Conservation (phyloP, 495 filamentous ascomycete species). For the Trichocladium uniseriatum region DNA sequence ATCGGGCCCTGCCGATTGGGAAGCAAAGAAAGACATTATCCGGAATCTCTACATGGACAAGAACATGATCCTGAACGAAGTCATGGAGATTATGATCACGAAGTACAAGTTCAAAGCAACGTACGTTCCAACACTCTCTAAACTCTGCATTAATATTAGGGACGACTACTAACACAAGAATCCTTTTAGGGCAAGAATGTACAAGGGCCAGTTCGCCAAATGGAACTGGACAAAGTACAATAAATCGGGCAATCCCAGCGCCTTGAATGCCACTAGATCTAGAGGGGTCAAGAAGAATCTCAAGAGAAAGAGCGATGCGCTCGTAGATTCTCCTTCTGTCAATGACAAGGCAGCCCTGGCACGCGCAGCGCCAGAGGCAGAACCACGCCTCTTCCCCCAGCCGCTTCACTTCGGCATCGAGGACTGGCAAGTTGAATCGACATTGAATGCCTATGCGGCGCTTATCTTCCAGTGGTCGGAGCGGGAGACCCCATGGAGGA, state of each 20-base stretch:
- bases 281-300: conserved; percentile 1
- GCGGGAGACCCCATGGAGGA: conserved; percentile 6
- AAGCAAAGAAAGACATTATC: conserved; percentile 24
- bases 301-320: no score
- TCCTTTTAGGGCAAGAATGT: conserved; percentile 23
- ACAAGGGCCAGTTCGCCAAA: conserved; percentile 30
- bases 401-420: conserved; percentile 2
- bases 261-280: conserved; percentile 1
- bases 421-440: neutral
- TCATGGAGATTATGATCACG: conserved; percentile 24
- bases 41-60: conserved; percentile 25
- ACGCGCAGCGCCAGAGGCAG: no score
- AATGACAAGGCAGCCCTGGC: no score
- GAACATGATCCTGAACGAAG: conserved; percentile 30
- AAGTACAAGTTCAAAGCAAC: conserved; percentile 30
- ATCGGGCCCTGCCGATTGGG: conserved; percentile 26
- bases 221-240: conserved; percentile 32
- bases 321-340: no score
- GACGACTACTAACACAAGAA: neutral
- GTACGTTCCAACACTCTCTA: conserved; percentile 7
- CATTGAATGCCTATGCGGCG: conserved; percentile 9
- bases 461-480: conserved; percentile 12
- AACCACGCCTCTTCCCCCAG: no score
- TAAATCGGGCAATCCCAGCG: conserved; percentile 10
- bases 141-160: neutral